Evolutionary conservation across 805 yeast genomes (phyloP), one percentile per base, ranked within the genome.

Genomic region (Saccharomycopsis sp.): DNA sequence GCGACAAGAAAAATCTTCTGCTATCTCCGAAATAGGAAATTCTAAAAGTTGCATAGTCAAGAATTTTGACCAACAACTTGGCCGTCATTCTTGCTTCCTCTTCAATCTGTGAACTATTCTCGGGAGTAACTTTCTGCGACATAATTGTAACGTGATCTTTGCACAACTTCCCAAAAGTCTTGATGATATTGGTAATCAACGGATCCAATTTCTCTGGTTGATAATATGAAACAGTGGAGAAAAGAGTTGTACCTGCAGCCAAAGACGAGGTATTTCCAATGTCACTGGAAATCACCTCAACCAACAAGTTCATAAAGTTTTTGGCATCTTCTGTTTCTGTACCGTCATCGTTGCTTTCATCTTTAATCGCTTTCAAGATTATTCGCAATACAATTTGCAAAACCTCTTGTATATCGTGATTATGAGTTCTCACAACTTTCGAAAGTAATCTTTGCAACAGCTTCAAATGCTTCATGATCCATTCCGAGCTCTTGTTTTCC

Each of bases 1-100:
- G 65, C 0, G 94, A 78, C 48, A 92, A 61, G 56, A 88, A 92
- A 19, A 88, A 77, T 38, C 98, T 71, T 46, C 98, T 73, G 53
- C 89, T 95, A 52, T 92, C 99, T 2, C 95, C 96, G 19, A 94
- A 64, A n/a, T 74, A 71, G 0, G 94, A 75, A 4, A 92, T 84
- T 50, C 96, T 73, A 67, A 74, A 71, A 0, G 95, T 76, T 1
- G 89, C 76, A 39, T 89, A 69, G 48, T 80, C 78, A 39, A 92
- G 63, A 19, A 86, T 75, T 57, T 81, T 82, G 45, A 81, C 86
- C 34, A 92, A 63, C 26, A 87, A 61, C 44, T 71, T 75, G 0
- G 92, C 80, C 0, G 94, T 81, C 69, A 82, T 80, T 53, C 73
- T 78, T 6, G 89, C 83, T 53, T 86, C 95, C 50, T 70, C 72